Evolutionary conservation across 2,329 filamentous ascomycete genomes (phyloP).

Genomic region (Fusarium vanettenii): DNA sequence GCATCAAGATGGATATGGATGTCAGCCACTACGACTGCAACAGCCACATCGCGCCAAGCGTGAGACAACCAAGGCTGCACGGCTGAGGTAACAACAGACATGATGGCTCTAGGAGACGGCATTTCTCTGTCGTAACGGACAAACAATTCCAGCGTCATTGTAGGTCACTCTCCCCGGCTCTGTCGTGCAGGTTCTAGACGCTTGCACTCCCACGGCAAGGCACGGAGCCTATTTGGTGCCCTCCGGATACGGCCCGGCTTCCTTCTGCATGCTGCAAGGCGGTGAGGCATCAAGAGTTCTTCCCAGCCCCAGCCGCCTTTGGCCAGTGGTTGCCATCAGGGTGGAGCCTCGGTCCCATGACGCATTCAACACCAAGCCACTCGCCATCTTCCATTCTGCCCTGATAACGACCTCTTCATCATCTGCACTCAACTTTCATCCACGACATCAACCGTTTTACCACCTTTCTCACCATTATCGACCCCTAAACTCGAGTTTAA

Average conservation of each 20-base stretch:
- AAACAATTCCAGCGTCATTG: slow-evolving; percentile 4
- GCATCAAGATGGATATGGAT: not conserved
- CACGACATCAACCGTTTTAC: slow-evolving; percentile 10
- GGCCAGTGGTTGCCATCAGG: slow-evolving; percentile 32
- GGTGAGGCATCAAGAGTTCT: slow-evolving; percentile 42
- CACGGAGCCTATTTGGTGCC: slow-evolving; percentile 20
- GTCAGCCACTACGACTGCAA: not conserved
- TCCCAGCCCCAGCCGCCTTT: slow-evolving; percentile 24
- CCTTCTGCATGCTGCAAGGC: slow-evolving; percentile 28
- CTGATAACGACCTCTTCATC: slow-evolving; percentile 41
- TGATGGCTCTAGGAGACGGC: not conserved
- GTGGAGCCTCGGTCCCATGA: slow-evolving; percentile 51
- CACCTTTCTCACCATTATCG: not conserved
- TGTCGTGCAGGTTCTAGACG: slow-evolving; percentile 15
- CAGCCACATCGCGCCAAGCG: not conserved
- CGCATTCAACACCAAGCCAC: slow-evolving; percentile 48
- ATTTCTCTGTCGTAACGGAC: not conserved
- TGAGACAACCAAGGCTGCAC: not conserved
- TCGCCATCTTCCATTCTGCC: slow-evolving; percentile 40
- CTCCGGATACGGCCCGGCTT: slow-evolving; percentile 26
- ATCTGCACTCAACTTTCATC: slow-evolving; percentile 23
- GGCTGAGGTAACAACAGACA: not conserved
- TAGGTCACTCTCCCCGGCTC: slow-evolving; percentile 3
- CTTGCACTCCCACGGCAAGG: slow-evolving; percentile 11
- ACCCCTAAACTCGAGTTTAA: not conserved